These are phyloP conservation scores for Xylariaceae sp. DNA, from an alignment of 2,329 filamentous ascomycete genomes.

Conservation along the genomic window DNA sequence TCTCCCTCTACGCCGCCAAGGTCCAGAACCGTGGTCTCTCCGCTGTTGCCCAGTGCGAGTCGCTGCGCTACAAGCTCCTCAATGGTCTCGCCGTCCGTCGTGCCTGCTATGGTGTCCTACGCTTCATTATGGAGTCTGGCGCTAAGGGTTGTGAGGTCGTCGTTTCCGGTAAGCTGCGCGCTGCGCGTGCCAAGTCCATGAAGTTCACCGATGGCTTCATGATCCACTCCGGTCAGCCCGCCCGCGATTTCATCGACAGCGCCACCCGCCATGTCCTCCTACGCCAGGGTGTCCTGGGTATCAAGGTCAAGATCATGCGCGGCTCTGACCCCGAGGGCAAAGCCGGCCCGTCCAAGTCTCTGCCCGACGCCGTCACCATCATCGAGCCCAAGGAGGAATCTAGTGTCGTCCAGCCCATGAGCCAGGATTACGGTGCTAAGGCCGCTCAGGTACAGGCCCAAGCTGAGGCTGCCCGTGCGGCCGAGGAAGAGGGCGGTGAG, in stretches of 20 bases:
- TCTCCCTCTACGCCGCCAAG: conserved; percentile 99
- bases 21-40: conserved; percentile 99
- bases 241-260: conserved; percentile 98
- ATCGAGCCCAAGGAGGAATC: conserved; percentile 99
- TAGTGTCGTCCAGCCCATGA: conserved; percentile 90
- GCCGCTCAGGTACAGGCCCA: conserved; percentile 69
- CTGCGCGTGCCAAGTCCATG: conserved; percentile 99
- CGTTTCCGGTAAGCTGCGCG: conserved; percentile 98
- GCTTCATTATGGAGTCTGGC: conserved; percentile 99
- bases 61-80: conserved; percentile 99
- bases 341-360: conserved; percentile 94
- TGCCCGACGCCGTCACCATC: conserved; percentile 98
- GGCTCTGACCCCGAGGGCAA: conserved; percentile 99
- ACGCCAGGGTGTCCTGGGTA: conserved; percentile 98
- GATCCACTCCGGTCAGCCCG: conserved; percentile 99
- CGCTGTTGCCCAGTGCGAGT: conserved; percentile 99
- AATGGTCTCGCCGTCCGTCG: conserved; percentile 98
- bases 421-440: conserved; percentile 99
- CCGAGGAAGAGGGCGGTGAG: conserved; percentile 62
- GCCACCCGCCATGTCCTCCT: conserved; percentile 99
- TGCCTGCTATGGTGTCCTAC: conserved; percentile 99
- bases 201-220: conserved; percentile 99
- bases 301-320: conserved; percentile 99
- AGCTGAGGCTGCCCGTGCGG: conserved; percentile 64
- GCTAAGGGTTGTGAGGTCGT: conserved; percentile 99